A percentile compares a stretch with the other conserved stretches of the same genome.
Conservation (phyloP, 2,329 filamentous ascomycete species). For the Talaromyces sp. region DNA sequence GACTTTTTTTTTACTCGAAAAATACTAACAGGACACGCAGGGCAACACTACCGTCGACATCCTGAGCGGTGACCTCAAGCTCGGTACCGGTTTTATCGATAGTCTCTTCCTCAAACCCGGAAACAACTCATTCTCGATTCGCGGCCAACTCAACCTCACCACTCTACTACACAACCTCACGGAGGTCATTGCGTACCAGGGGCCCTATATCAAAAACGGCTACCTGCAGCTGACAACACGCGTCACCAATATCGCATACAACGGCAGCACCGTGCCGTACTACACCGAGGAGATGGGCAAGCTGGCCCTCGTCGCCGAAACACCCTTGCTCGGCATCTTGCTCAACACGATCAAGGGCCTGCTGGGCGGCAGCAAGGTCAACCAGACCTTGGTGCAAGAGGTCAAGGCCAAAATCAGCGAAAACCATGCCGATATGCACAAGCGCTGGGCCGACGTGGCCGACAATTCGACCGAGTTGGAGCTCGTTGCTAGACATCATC, state of each 20-base stretch:
- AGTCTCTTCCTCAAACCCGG: conserved; percentile 51
- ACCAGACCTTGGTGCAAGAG: background rate
- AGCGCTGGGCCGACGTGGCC: background rate
- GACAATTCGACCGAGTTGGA: conserved; percentile 8
- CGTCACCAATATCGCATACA: conserved; percentile 23
- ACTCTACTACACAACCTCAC: conserved; percentile 25
- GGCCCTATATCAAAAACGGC: conserved; percentile 20
- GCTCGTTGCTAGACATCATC: conserved; percentile 3
- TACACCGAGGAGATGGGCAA: conserved; percentile 29
- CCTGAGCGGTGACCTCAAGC: conserved; percentile 40
- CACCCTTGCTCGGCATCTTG: conserved; percentile 22
- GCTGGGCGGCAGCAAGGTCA: background rate
- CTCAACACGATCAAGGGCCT: conserved; percentile 21
- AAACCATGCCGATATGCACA: background rate
- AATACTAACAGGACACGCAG: conserved; percentile 9
- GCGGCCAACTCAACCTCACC: conserved; percentile 43
- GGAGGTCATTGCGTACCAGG: conserved; percentile 21
- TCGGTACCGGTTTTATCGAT: conserved; percentile 48
- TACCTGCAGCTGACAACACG: conserved; percentile 23
- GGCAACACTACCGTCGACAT: conserved; percentile 53
- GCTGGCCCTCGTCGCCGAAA: conserved; percentile 24
- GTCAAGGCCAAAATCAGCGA: background rate
- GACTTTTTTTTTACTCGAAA: background rate
- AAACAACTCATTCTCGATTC: conserved; percentile 46
- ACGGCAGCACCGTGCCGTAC: conserved; percentile 28